A percentile compares a stretch with the other conserved stretches of the same genome.
Evolutionary conservation across 225 moss, liverwort and hornwort genomes (phyloP).

Genomic region (Bryum argenteum): DNA sequence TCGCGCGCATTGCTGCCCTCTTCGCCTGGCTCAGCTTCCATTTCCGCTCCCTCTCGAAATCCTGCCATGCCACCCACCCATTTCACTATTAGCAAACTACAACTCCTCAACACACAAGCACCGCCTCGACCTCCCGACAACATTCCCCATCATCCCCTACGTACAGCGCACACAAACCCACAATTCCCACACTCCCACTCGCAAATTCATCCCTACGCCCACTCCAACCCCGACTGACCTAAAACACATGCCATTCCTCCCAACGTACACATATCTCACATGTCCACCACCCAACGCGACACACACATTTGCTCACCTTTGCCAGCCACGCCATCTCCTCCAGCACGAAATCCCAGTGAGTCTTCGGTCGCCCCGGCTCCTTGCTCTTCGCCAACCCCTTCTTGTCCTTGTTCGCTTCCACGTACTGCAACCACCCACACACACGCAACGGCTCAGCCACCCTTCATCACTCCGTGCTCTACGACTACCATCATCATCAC

Average conservation of each 20-base stretch:
- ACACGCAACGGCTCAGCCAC: conserved; percentile 3
- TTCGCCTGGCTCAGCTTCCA: conserved; percentile 99
- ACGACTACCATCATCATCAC: neutral
- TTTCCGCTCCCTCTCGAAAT: conserved; percentile 97
- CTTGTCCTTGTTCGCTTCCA: conserved; percentile 65
- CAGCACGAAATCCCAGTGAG: conserved; percentile 97
- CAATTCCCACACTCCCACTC: conserved; percentile 7
- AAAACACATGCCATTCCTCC: neutral
- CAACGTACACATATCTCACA: neutral
- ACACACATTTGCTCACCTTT: conserved; percentile 64
- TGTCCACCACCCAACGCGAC: neutral
- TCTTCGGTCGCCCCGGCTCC: conserved; percentile 83
- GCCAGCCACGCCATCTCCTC: conserved; percentile 99
- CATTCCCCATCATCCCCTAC: neutral
- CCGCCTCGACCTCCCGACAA: neutral
- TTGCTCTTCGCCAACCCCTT: conserved; percentile 81
- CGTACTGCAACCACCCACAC: conserved; percentile 38
- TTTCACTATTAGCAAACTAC: neutral
- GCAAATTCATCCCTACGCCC: neutral
- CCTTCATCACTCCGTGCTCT: neutral
- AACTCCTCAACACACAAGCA: neutral
- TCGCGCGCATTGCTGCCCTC: conserved; percentile 83
- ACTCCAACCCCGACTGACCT: neutral
- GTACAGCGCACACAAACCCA: neutral
- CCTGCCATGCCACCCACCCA: conserved; percentile 59